These are phyloP conservation scores for Populus pruinosa DNA, from an alignment of 345 rosid genomes.

Conservation along the genomic window DNA sequence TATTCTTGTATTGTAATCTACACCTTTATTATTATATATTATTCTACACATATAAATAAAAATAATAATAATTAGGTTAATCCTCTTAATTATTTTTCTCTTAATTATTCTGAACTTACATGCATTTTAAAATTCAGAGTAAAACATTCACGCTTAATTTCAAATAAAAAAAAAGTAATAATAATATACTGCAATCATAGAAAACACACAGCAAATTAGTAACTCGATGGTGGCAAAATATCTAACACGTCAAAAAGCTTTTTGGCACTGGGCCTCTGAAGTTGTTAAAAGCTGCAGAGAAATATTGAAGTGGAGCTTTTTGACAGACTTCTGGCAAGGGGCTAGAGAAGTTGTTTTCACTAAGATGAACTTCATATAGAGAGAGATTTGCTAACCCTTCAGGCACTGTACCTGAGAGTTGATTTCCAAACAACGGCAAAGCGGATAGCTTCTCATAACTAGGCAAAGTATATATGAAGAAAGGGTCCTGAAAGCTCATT, in stretches of 20 bases:
- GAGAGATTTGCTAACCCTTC: constrained; percentile 4
- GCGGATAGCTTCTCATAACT: not conserved
- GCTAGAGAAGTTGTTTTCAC: constrained; percentile 19
- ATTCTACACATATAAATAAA: too few species aligned
- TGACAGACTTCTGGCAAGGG: constrained; percentile 20
- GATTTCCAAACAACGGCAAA: not conserved
- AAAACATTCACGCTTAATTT: too few species aligned
- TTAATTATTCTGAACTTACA: too few species aligned
- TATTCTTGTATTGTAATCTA: too few species aligned
- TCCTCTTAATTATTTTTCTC: too few species aligned
- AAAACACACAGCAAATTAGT: too few species aligned
- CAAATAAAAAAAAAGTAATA: too few species aligned
- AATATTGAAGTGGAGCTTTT: not conserved
- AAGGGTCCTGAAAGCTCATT: constrained; percentile 10
- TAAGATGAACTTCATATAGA: not conserved
- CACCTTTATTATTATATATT: too few species aligned
- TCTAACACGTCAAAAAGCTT: constrained; percentile 4
- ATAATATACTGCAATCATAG: too few species aligned
- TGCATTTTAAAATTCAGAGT: too few species aligned
- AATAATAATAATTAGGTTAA: too few species aligned
- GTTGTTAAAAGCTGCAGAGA: constrained; percentile 2
- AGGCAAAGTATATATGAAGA: not conserved
- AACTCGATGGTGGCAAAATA: too few species aligned
- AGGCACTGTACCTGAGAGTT: constrained; percentile 17
- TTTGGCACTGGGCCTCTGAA: constrained; percentile 28